These are phyloP conservation scores for Linum trigynum DNA, from an alignment of 345 rosid genomes.

Conservation along the genomic window DNA sequence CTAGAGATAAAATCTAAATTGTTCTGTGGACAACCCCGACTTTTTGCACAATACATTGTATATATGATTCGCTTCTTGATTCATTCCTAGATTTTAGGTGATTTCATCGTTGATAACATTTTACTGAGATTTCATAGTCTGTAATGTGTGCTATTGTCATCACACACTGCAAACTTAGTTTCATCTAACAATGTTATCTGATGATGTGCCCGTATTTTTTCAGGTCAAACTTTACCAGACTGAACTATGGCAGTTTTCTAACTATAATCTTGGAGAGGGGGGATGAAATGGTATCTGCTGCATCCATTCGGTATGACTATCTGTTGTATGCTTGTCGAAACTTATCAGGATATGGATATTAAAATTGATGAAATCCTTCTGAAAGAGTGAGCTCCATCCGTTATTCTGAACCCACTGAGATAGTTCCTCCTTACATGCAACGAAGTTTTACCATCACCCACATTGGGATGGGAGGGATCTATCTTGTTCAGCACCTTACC, in stretches of 20 bases:
- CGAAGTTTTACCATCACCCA: background rate
- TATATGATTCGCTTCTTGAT: no score
- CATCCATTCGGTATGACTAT: slow-evolving; percentile 66
- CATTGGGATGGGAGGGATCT: background rate
- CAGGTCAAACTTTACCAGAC: slow-evolving; percentile 84
- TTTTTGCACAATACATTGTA: no score
- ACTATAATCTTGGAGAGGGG: slow-evolving; percentile 77
- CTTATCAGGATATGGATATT: background rate
- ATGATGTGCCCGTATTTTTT: slow-evolving; percentile 10
- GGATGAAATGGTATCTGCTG: slow-evolving; percentile 75
- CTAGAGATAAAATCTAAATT: no score
- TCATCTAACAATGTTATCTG: background rate
- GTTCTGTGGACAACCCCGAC: no score
- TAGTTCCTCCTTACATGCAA: background rate
- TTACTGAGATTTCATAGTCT: background rate
- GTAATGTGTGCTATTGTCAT: background rate
- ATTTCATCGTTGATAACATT: background rate
- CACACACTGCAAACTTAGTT: no score
- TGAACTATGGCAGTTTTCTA: slow-evolving; percentile 61
- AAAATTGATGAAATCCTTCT: background rate
- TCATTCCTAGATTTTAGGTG: background rate
- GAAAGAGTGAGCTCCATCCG: background rate
- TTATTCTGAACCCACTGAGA: background rate
- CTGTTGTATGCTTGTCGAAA: background rate
- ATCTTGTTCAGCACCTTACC: no score